Evolutionary conservation across 2,329 filamentous ascomycete species (phyloP), one percentile per base, ranked within the genome.

Genomic region (Mycosphaerella sp.): DNA sequence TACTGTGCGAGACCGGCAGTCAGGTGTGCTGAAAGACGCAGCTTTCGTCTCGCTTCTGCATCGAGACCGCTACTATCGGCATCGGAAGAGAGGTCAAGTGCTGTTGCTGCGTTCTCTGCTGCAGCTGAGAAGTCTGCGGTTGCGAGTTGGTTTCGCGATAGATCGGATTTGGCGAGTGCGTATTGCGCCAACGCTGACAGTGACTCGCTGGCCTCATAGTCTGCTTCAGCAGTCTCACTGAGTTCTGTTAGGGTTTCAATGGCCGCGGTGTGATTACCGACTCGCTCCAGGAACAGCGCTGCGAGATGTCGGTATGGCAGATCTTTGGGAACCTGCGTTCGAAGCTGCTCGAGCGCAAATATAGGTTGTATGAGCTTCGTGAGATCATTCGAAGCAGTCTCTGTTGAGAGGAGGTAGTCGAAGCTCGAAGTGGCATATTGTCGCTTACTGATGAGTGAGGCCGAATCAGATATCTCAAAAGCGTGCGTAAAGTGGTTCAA

Each of bases 401-500:
- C 73, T 1, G 80, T 79, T 1, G 80, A 76, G 11, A 89, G 69
- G 6, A 95, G 76, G 60, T 89, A 78, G 64, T 98, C 92, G 67
- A 98, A 97, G 45, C 87, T 78, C 1, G 89, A 87, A 0, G 86
- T 75, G 0, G 89, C 80, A 67, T 91, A 97, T 67, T 92, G 87
- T 31, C 85, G 81, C 67, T 90, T 87, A 0, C 85, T 83, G 4
- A 89, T 76, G 2, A 84, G 69, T 0, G 86, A 84, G 0, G 87
- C 86, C 0, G 89, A 85, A 57, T 89, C 87, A 0, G 89, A 84
- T 46, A 98, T 92, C 59, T 95, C 91, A 74, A 95, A 93, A 0
- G 93, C 92, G 67, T 98, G 93, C 1, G 88, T 91, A 67, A 96
- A 95, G 8, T 97, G 80, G 9, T 84, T 84, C 21, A 89, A 80